These are phyloP conservation scores for Pichia sp. DNA, from an alignment of 1,139 yeast species.

Conservation along the genomic window DNA sequence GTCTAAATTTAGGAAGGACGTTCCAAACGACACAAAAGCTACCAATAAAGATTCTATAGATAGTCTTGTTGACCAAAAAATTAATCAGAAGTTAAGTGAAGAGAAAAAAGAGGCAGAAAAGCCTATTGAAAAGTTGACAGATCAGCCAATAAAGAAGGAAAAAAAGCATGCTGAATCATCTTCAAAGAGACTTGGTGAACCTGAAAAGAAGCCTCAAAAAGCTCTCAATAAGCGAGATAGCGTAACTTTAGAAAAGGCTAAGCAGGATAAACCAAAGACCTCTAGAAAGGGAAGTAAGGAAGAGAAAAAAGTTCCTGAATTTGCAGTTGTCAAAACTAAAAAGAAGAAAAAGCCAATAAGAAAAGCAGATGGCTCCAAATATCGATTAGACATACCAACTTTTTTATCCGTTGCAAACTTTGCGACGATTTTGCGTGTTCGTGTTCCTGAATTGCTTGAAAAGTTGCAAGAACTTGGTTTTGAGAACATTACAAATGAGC, in stretches of 20 bases:
- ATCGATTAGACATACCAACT: slow-evolving; percentile 56
- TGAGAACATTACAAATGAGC: slow-evolving; percentile 68
- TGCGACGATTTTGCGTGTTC: slow-evolving; percentile 64
- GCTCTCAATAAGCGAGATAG: neutral
- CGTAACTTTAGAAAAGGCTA: neutral
- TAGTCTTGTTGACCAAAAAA: slow-evolving; percentile 4
- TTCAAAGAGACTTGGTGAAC: neutral
- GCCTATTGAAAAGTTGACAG: neutral
- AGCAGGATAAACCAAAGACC: neutral
- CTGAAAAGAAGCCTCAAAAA: neutral
- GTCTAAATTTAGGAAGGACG: slow-evolving; percentile 22
- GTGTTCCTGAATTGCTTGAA: slow-evolving; percentile 54
- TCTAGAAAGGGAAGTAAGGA: neutral
- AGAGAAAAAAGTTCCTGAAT: neutral
- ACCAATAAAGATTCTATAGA: neutral
- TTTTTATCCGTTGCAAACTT: slow-evolving; percentile 72
- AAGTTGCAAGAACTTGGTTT: slow-evolving; percentile 70
- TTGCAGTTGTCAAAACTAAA: slow-evolving; percentile 12
- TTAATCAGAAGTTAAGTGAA: slow-evolving; percentile 4
- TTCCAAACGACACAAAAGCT: neutral
- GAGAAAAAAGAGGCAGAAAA: neutral
- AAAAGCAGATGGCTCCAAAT: slow-evolving; percentile 17
- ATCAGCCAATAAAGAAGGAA: neutral
- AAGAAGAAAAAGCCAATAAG: slow-evolving; percentile 11
- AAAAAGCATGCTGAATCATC: neutral